Percentiles rank a stretch among this genome's conserved stretches.
phyloP scores from a whole-genome alignment of 768 basidiomycete genomes.

The Calocybe indica region DNA sequence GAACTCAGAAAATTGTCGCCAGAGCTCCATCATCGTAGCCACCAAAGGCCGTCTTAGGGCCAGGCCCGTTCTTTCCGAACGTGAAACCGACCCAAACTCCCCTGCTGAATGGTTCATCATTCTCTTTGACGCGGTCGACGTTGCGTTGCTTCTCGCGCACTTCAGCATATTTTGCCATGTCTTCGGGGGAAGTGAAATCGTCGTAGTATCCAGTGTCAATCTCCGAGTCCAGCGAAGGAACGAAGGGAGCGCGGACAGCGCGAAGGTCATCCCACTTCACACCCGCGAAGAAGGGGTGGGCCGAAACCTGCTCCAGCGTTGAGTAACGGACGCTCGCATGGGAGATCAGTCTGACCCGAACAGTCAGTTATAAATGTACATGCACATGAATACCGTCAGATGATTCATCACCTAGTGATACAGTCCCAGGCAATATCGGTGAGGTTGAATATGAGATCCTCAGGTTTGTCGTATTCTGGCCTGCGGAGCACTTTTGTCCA shows the following conservation, averaged over 20 bases:
- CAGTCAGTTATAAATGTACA: neutral
- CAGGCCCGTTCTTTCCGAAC: constrained; percentile 83
- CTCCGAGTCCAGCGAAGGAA: constrained; percentile 91
- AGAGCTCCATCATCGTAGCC: constrained; percentile 46
- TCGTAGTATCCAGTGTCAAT: constrained; percentile 95
- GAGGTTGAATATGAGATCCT: constrained; percentile 96
- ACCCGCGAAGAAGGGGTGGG: constrained; percentile 78
- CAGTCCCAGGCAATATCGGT: constrained; percentile 92
- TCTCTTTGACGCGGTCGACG: constrained; percentile 88
- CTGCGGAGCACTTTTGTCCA: constrained; percentile 91
- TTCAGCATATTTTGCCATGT: constrained; percentile 99
- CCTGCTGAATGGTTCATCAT: constrained; percentile 63
- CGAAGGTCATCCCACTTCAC: constrained; percentile 80
- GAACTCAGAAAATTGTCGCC: constrained; percentile 51
- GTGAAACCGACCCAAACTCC: constrained; percentile 93
- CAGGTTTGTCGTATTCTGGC: constrained; percentile 92
- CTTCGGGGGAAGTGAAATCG: constrained; percentile 80
- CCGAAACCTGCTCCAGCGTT: constrained; percentile 64
- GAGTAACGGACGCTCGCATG: constrained; percentile 78
- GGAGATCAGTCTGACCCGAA: constrained; percentile 64
- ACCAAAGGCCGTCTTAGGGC: constrained; percentile 34
- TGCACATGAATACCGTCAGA: neutral
- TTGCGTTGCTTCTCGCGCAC: constrained; percentile 96
- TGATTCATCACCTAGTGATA: constrained; percentile 61
- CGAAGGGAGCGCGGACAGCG: constrained; percentile 75